Base-by-base conservation (phyloP, 2,329 filamentous ascomycete genomes). In the Fusarium anthophilum region DNA sequence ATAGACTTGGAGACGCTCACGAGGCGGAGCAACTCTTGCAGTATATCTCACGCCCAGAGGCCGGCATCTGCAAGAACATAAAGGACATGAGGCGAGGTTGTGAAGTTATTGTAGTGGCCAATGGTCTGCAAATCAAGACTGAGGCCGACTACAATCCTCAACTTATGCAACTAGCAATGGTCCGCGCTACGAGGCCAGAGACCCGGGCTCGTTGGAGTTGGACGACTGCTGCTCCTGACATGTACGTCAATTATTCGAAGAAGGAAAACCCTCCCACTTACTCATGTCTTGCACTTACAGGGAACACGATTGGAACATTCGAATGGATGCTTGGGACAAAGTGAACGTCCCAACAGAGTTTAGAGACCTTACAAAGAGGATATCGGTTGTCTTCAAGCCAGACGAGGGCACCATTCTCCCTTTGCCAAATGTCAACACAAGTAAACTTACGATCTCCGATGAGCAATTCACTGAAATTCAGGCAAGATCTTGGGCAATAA, bases 271-370 rank as follows among this genome's bases (percentile, higher is more conserved):
- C 32, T 15, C 17, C 38, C 14, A 26, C 22, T 44, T 43, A 24
- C 74, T 78, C 44, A 77, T 58, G 22, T 20, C 30, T 24, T 35
- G 50, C 17, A 47, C 54, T 26, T 24, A 38, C 47, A 83, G 81
- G 76, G 53, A 73, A 28, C 78, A 79, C 63, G 82, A 84, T 68
- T 84, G 82, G 82, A 80, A 72, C 54, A 65, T 84, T 43, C 74
- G 73, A 58, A 78, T 83, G 13, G 77, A 80, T 59, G 74, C 79
- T 10, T 76, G 70, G 65, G 70, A 77, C 11, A 57, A 73, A 35
- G 56, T 66, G 6, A 62, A 77, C 7, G 67, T 77, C 11, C 74
- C 78, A 32, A 13, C 32, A 8, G 53, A 63, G 6, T 69, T 81
- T 37, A 58, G 60, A 11, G 37, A 71, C 8, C 38, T 82, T 22